phyloP scores from a whole-genome alignment of 352 stramenopile species.

The Pythium utonaiense region DNA sequence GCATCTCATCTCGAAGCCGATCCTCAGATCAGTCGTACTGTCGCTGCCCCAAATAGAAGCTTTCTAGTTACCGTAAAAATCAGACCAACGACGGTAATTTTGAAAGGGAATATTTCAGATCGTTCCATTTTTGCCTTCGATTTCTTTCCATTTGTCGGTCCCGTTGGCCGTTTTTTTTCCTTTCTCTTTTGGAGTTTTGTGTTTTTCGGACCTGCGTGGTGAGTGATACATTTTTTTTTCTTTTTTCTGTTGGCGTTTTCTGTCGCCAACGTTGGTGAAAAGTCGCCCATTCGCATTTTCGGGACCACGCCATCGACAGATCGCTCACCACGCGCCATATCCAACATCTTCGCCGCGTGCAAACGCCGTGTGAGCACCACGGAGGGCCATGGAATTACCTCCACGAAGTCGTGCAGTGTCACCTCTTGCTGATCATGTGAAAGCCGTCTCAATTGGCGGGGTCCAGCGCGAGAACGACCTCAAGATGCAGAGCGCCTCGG shows the following conservation, averaged over 20 bases:
- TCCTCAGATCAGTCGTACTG: constrained; percentile 8
- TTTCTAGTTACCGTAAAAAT: neutral
- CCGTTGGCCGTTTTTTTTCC: constrained; percentile 3
- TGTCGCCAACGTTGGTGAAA: constrained; percentile 13
- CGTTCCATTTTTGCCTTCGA: neutral
- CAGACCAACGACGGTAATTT: neutral
- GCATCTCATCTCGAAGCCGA: constrained; percentile 2
- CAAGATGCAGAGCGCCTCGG: neutral
- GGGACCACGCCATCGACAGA: neutral
- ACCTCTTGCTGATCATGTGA: neutral
- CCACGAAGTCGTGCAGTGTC: neutral
- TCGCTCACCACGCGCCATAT: neutral
- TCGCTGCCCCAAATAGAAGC: constrained; percentile 7
- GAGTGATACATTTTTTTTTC: neutral
- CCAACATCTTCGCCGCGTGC: neutral
- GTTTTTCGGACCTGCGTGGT: too few relatives aligned
- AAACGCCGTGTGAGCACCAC: neutral
- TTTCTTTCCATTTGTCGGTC: neutral
- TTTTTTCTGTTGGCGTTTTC: neutral
- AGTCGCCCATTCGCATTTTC: constrained; percentile 3
- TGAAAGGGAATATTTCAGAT: neutral
- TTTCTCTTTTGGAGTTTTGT: constrained; percentile 11
- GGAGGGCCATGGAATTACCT: neutral
- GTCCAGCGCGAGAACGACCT: constrained; percentile 11
- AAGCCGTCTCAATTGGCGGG: neutral